These are phyloP conservation scores for Chlorella sp. DNA, from an alignment of 139 green algal species.

Conservation along the genomic window DNA sequence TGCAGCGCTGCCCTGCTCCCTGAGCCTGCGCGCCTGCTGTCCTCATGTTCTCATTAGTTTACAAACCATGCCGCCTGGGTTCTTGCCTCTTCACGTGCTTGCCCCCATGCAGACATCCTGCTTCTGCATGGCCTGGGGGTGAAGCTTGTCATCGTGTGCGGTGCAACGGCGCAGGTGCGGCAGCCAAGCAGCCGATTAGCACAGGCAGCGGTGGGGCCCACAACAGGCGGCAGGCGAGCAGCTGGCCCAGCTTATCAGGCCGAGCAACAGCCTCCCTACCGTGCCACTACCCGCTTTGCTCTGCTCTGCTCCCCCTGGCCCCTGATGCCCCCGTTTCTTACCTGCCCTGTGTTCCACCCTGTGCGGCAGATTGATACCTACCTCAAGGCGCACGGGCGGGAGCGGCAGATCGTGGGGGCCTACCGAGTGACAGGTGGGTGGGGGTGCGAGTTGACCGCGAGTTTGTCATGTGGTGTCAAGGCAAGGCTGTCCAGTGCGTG, in stretches of 20 bases:
- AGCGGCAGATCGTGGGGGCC: constrained; percentile 64
- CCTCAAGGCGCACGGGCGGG: constrained; percentile 46
- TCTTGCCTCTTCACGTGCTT: not conserved
- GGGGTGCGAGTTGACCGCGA: not conserved
- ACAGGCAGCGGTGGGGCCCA: not conserved
- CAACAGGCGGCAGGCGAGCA: not conserved
- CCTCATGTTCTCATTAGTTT: not conserved
- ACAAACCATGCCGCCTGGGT: not conserved
- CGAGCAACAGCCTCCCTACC: not conserved
- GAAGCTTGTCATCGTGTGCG: constrained; percentile 88
- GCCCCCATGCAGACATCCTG: constrained; percentile 74
- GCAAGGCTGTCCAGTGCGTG: too few species aligned
- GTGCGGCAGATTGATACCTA: constrained; percentile 36
- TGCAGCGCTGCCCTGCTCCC: not conserved
- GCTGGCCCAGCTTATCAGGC: not conserved
- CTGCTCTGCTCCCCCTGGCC: not conserved
- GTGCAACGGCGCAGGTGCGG: constrained; percentile 60
- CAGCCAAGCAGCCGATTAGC: not conserved
- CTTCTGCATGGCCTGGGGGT: constrained; percentile 92
- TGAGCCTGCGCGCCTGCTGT: not conserved
- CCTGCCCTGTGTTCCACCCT: not conserved
- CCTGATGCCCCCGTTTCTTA: not conserved
- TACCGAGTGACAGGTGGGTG: constrained; percentile 87
- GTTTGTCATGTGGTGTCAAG: too few species aligned
- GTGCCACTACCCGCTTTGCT: not conserved